Evolutionary conservation across 768 basidiomycete genomes (phyloP), one percentile per base, ranked within the genome.

Genomic region (Naganishia randhawae): DNA sequence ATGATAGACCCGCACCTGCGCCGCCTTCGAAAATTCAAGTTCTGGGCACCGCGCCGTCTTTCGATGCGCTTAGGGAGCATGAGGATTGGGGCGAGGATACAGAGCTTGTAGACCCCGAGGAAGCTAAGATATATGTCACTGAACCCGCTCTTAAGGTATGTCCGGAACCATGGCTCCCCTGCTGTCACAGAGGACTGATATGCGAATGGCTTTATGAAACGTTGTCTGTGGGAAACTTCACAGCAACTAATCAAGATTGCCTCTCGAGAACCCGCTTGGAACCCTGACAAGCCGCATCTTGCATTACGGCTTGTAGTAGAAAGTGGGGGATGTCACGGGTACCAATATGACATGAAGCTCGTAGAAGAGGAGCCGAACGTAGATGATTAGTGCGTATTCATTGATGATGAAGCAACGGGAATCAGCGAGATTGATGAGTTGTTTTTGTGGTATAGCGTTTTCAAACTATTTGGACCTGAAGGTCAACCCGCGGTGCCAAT

Each of bases 311-410:
- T 98, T 71, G 83, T 87, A 0, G 92, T 97, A 29, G 92, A 96
- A 74, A 91, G 89, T 13, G 95, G 95, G 13, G 95, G 95, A 22
- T 98, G 95, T 75, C 94, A 98, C 77, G 95, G 95, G 41, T 97
- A 97, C 79, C 92, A 96, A 75, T 96, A 97, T 80, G 94, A 90
- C 73, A 86, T 98, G 85, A 87, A 89, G 65, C 84, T 97, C 3
- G 88, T 89, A 2, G 83, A 83, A 41, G 80, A 81, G 50, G 83
- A 83, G 8, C 17, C 45, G 17, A 82, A 84, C 32, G 83, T 83
- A 5, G 92, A 93, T 71, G 93, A 96, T 80, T 96, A 93, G 93
- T 94, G 77, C 77, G 91, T 82, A 25, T 22, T 45, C 1, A n/a
- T n/a, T n/a, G n/a, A n/a, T n/a, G n/a, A n/a, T n/a, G n/a, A n/a